Evolutionary conservation across 2,329 filamentous ascomycete genomes (phyloP), one percentile per base, ranked within the genome.

Genomic region (Fusarium neocosmosporiellum): DNA sequence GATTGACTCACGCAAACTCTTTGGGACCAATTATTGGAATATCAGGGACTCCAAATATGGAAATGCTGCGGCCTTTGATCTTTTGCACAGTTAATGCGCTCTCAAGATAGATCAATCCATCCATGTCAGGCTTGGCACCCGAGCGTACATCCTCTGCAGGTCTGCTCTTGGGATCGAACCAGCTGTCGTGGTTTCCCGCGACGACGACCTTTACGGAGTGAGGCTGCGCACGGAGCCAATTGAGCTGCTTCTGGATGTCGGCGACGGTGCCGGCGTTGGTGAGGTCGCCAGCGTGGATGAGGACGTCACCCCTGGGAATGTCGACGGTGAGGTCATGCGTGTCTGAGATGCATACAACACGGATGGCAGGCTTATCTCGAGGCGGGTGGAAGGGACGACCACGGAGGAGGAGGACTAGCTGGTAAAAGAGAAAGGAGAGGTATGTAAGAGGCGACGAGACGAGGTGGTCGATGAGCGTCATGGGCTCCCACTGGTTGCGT

Each of bases 241-340:
- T 89, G 48, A 98, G 86, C 77, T 96, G 92, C n/a, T 84, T 85
- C 83, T 98, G 94, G 64, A 98, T 91, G 69, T 94, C 92, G 14
- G 85, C 85, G 1, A 90, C 87, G 10, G 90, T 92, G 41, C 96
- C 96, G 24, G 86, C 85, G 75, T 94, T 91, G 62, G 92, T 92
- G 77, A 98, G 86, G 83, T 98, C 96, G 39, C 96, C 96, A 3
- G 94, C 93, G 79, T 98, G 96, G 75, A 98, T 93, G 57, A 98
- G 88, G 24, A 98, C 86, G 80, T 98, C 95, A 64, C 95, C 95
- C 11, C 88, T 82, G 0, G 95, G 94, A 1, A 97, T 86, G 20
- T 81, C 75, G 9, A 89, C 84, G 11, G 86, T 86, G 46, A 88
- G 86, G 67, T 89, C 90, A 83, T 98, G 96, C 0, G 96, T 98